Base-by-base conservation (phyloP, 129 eudicot genomes). In the Pseudognaphalium luteoalbum region DNA sequence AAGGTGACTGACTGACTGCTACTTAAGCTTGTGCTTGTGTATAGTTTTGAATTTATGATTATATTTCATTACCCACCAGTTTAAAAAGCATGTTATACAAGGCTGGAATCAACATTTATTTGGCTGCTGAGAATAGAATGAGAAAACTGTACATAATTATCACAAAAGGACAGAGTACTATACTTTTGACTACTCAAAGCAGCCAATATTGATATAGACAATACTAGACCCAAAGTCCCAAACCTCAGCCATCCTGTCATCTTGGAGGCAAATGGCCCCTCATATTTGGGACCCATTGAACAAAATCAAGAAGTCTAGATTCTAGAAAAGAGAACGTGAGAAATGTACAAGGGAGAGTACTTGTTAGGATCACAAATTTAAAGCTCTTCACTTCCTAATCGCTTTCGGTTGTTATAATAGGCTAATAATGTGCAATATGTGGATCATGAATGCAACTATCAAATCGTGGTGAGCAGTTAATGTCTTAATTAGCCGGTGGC, bases 201-300 rank as follows among this genome's bases (percentile, higher is more conserved):
- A 51, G 54, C 56, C 80, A 76, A 51, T 66, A 78, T 41, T 78
- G 81, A 78, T 69, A 57, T 22, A 37, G 70, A 77, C 69, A 39
- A 25, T 41, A 77, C 60, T 42, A 77, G 32, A 9, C 51, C 56
- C 74, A 76, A 67, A 35, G 32, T 14, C 51, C 56, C 74, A 76
- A 67, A 35, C 67, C 58, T 68, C 74, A 76, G 66, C 56, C 52
- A 34, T 74, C 64, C 69, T 64, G 73, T 47, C 73, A 68, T 68
- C 57, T 41, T 34, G 68, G 20, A 72, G 59, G 67, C 41, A 58
- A 21, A 58, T 8, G 70, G 30, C 62, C 60, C 47, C 71, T 25
- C n/a, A 77, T 35, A 16, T 69, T 58, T 59, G 61, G 59, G 22
- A 58, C 56, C 68, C 74, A 57, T 14, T 21, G 1, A 21, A 19